A percentile compares a stretch with the other conserved stretches of the same genome.
These are phyloP conservation scores for Nannizzia gypsea DNA, from an alignment of 2,329 filamentous ascomycete species.

Conservation along the genomic window DNA sequence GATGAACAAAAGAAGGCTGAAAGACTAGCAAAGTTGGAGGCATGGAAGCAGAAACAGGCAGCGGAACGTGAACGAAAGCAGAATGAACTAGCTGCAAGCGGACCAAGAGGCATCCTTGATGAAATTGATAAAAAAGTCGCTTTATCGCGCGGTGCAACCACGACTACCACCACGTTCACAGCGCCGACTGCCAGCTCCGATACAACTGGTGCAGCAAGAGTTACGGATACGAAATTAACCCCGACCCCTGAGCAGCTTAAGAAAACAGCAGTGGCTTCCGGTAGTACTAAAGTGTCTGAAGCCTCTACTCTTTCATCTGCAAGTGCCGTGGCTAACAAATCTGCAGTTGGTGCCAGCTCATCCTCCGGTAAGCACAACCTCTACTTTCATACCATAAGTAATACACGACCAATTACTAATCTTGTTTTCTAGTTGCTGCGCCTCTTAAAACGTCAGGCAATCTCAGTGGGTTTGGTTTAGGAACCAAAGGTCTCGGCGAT, in stretches of 20 bases:
- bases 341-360: conserved; percentile 31
- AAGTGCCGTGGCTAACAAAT: conserved; percentile 34
- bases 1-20: conserved; percentile 71
- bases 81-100: conserved; percentile 51
- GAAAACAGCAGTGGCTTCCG: conserved; percentile 42
- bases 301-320: conserved; percentile 26
- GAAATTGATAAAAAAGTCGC: conserved; percentile 62
- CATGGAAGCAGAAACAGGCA: conserved; percentile 80
- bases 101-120: conserved; percentile 55
- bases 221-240: conserved; percentile 56
- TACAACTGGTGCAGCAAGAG: conserved; percentile 75
- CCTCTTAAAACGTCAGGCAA: conserved; percentile 57
- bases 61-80: conserved; percentile 63
- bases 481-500: conserved; percentile 53
- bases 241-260: conserved; percentile 45
- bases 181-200: conserved; percentile 66
- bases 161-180: conserved; percentile 20
- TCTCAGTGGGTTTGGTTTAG: conserved; percentile 73
- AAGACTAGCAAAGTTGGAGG: conserved; percentile 67
- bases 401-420: not conserved
- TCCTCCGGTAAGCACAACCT: conserved; percentile 27
- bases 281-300: conserved; percentile 35
- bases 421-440: conserved; percentile 30
- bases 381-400: not conserved
- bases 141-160: not conserved